Percentiles rank a stretch among this genome's conserved stretches.
phyloP scores from a whole-genome alignment of 2,329 filamentous ascomycete species.

The Periglandula ipomoeae region DNA sequence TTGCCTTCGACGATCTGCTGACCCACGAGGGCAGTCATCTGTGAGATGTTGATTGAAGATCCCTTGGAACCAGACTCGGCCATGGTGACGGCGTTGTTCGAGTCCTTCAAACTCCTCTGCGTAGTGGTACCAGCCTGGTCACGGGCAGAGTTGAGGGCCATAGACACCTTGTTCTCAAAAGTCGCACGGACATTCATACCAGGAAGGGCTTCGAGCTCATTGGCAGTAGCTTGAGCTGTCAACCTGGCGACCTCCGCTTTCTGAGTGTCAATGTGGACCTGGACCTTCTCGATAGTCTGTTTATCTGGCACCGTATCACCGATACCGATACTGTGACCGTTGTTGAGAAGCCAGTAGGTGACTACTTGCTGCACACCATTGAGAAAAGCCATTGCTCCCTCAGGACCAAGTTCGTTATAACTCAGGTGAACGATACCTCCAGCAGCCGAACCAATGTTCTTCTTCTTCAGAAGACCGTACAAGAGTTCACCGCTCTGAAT shows the following conservation, averaged over 20 bases:
- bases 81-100: conserved; percentile 96
- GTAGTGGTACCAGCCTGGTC: conserved; percentile 92
- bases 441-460: conserved; percentile 80
- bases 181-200: conserved; percentile 99
- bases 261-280: conserved; percentile 68
- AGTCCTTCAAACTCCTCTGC: conserved; percentile 84
- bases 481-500: conserved; percentile 83
- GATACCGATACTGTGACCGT: conserved; percentile 96
- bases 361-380: conserved; percentile 92
- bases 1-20: conserved; percentile 98
- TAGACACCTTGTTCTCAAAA: conserved; percentile 94
- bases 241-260: conserved; percentile 73
- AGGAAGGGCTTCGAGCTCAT: conserved; percentile 82
- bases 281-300: conserved; percentile 73
- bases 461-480: conserved; percentile 87
- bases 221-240: conserved; percentile 70
- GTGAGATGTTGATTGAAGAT: conserved; percentile 97
- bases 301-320: conserved; percentile 94
- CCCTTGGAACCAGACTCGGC: conserved; percentile 95
- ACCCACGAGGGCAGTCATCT: conserved; percentile 97
- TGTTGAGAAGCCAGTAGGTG: conserved; percentile 94
- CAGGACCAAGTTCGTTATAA: conserved; percentile 86
- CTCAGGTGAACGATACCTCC: conserved; percentile 92
- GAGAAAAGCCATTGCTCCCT: conserved; percentile 86
- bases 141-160: conserved; percentile 88